Evolutionary conservation across 306 rosid species (phyloP), one percentile per base, ranked within the genome.

Genomic region (Rosa chinensis): DNA sequence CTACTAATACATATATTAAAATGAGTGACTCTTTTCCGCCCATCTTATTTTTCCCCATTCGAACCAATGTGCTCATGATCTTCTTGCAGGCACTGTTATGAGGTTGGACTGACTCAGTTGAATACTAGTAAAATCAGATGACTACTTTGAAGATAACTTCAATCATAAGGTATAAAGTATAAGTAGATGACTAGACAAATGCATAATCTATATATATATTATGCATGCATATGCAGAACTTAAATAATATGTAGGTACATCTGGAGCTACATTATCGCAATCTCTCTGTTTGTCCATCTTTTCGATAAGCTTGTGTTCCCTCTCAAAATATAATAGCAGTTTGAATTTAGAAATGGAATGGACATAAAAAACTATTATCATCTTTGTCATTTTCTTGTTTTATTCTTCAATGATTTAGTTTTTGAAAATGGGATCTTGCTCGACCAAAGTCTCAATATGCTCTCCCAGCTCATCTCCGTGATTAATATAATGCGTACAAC

Each of bases 301-400:
- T 75, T 45, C 70, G 59, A 75, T 44, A 61, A 44, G 79, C 78
- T 61, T 81, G 81, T 77, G 82, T 69, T 83, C 84, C 84, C 85
- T 64, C 76, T 50, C 81, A 63, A 9, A 73, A 74, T 64, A 64
- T 32, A 37, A 18, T 66, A 82, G 56, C 73, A 44, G 55, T 32
- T 58, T 75, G 64, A 85, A 82, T 50, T 59, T 62, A 14, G 55
- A 61, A 53, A 74, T 53, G 79, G 70, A 28, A 39, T 48, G 21
- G 62, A 11, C 1, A 23, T 2, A 75, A 63, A 10, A 59, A 76
- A 77, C 2, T 49, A 73, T 52, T 73, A 78, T 77, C 43, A 43
- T 70, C 87, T 76, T 89, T 93, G 97, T 93, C 93, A 87, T 87
- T 81, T 83, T 86, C 91, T 93, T 91, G 94, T 88, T 89, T 83